Evolutionary conservation across 1,139 yeast genomes (phyloP), one percentile per base, ranked within the genome.

Genomic region (Suhomyces yuchorum): DNA sequence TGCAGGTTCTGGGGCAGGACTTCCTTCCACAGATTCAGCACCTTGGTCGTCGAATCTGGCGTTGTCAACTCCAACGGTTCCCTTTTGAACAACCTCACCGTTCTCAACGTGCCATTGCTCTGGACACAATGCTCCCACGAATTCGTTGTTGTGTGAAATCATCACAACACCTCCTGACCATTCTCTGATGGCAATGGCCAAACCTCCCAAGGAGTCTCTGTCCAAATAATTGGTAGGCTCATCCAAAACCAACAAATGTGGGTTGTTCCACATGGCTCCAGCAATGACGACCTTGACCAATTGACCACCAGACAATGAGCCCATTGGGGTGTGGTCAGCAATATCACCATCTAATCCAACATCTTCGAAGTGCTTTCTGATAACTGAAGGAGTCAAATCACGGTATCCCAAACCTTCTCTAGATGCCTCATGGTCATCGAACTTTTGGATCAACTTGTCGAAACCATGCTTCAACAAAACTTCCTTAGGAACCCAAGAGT

Each of bases 211-310:
- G 23, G 98, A 92, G 67, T 93, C 99, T 76, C 99, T 85, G 71
- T 93, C 99, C 73, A 93, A 80, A 78, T 93, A 93, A 74, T 93
- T 93, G 62, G 99, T 93, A 66, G 99, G 99, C 81, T 93, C 99
- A 71, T 93, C 99, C 56, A 93, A 80, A 37, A 93, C 99, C 56
- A 93, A 81, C 71, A 93, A 81, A 71, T 93, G 99, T n/a, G 99
- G 99, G 66, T 93, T 93, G 73, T 93, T 92, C 99, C 99, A 93
- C 96, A 93, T 93, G 56, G 98, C 98, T 71, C 98, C 98, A 15
- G 99, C 99, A 76, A 93, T 92, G 53, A 93, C 99, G 54, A 93
- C 98, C 73, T 93, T 93, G 54, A 93, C 99, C 66, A 92, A 80
- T 76, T 93, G 99, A 59, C 99, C 99, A 65, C 99, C 99, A 37